Conservation (phyloP, 768 basidiomycete species). For the Coprinellus micaceus region DNA sequence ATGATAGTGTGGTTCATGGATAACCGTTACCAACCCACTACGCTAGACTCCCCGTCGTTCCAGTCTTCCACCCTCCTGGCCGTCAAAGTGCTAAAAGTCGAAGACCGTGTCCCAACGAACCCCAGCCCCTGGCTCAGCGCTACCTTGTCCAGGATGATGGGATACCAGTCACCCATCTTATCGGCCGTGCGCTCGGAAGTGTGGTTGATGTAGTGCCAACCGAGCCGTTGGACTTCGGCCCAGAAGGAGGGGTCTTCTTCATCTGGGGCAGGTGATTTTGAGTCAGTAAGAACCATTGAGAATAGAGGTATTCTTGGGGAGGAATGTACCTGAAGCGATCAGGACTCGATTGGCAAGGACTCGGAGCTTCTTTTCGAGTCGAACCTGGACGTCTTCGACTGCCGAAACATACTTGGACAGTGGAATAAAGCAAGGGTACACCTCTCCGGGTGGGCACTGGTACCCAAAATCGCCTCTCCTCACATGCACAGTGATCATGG, state of each 20-base stretch:
- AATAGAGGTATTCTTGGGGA: too few relatives aligned
- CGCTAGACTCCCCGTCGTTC: background rate
- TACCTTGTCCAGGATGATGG: background rate
- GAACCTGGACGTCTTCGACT: background rate
- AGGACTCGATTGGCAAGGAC: background rate
- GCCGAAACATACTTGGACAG: background rate
- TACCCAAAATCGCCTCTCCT: background rate
- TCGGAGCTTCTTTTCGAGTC: background rate
- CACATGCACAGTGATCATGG: background rate
- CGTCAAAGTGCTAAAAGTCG: background rate
- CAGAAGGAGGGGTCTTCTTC: background rate
- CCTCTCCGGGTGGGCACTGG: background rate
- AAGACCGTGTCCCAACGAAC: background rate
- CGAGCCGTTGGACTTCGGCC: background rate
- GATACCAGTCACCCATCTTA: background rate
- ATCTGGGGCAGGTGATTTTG: too few relatives aligned
- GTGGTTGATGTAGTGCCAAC: background rate
- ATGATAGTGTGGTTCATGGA: too few relatives aligned
- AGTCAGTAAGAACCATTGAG: too few relatives aligned
- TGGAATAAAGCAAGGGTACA: background rate
- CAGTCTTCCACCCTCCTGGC: conserved; percentile 3
- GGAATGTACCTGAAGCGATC: background rate
- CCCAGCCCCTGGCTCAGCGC: background rate
- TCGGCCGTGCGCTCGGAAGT: background rate
- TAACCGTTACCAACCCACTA: too few relatives aligned